These are phyloP conservation scores for Pyrrhoderma lamaoense DNA, from an alignment of 1,284 basidiomycete genomes.

Conservation along the genomic window DNA sequence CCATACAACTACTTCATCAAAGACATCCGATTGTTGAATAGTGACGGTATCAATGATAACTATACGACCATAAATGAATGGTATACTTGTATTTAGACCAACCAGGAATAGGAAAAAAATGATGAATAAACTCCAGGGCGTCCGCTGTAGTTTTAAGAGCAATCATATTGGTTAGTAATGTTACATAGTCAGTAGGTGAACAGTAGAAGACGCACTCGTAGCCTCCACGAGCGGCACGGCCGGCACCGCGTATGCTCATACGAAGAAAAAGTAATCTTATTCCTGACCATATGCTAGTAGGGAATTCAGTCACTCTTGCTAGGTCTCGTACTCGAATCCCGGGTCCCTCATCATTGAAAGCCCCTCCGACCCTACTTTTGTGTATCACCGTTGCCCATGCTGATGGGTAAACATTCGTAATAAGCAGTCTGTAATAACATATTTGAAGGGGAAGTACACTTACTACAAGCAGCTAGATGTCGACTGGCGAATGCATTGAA, in stretches of 20 bases:
- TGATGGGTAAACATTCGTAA: conserved; percentile 13
- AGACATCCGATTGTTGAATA: background rate
- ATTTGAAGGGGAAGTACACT: conserved; percentile 18
- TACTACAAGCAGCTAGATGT: conserved; percentile 34
- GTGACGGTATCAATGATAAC: background rate
- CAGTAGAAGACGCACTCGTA: conserved; percentile 9
- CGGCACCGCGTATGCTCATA: background rate
- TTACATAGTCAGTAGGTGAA: too few species aligned
- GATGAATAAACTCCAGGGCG: conserved; percentile 4
- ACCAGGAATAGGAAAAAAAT: conserved; percentile 8
- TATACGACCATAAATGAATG: conserved; percentile 8
- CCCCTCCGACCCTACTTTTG: conserved; percentile 11
- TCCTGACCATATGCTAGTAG: background rate
- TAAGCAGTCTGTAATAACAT: conserved; percentile 15
- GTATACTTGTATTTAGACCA: background rate
- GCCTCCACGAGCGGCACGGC: background rate
- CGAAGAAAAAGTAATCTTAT: background rate
- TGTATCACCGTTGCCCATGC: conserved; percentile 40
- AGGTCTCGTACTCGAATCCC: conserved; percentile 2
- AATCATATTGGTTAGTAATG: too few species aligned
- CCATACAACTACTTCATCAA: conserved; percentile 5
- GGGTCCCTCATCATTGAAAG: too few species aligned
- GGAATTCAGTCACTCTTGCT: background rate
- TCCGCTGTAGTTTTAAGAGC: too few species aligned
- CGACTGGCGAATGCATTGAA: conserved; percentile 27